Base-by-base conservation (phyloP, 2,329 filamentous ascomycete species). In the Cordyceps farinosa region DNA sequence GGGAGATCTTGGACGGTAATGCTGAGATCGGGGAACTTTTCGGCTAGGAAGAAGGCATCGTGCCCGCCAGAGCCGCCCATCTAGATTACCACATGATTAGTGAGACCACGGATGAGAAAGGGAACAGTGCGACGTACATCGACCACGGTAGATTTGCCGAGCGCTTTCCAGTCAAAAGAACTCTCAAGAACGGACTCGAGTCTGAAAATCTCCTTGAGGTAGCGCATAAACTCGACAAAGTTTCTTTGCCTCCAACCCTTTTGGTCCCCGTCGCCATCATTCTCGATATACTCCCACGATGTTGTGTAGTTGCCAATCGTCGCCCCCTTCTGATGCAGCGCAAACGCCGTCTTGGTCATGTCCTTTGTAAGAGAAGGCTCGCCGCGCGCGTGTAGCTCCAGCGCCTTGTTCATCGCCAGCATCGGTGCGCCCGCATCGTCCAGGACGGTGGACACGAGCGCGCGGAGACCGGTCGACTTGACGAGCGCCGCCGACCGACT, bases 1-100 rank as follows among this genome's bases (percentile, higher is more conserved):
- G 74, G 70, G 15, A 82, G 72, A 65, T 83, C 80, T 65, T 84
- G 77, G 1, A 83, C 77, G 10, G 74, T 72, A 63, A 81, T 73
- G 32, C 66, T 72, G 47, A 82, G 73, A 40, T 77, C 70, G 4
- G 78, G 75, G 68, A 76, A 78, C 44, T 75, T 69, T 29, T 73
- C 70, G 7, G 79, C 78, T 3, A 81, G 70, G 5, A 75, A 72
- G 34, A 79, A 71, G n/a, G 73, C 69, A 57, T 77, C 76, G 64
- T 78, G 75, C 13, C 79, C 79, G 9, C 70, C 75, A 5, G 78
- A 80, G 27, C 79, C 78, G 9, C 79, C 78, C 29, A 81, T 68
- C 76, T 78, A 36, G 3, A 7, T 29, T 17, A 9, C 2, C 48
- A 8, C 61, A 50, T 65, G 44, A 66, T 22, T 22, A 22, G 22